Conservation (phyloP, 805 yeast species). For the Kodamaea laetipori region DNA sequence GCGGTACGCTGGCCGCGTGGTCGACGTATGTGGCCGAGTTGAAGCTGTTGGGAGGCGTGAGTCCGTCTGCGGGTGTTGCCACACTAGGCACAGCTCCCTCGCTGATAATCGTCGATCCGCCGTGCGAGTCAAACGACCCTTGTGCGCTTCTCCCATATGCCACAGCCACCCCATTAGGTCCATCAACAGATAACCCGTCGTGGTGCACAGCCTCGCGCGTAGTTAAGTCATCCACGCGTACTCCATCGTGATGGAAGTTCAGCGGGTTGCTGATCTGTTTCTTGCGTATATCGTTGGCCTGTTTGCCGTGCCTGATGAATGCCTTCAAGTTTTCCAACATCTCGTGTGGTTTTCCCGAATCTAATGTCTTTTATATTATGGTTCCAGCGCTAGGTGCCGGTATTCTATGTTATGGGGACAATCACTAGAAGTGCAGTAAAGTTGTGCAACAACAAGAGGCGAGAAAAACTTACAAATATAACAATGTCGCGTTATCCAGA, state of each 20-base stretch:
- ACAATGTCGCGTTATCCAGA: too few relatives aligned
- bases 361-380: too few relatives aligned
- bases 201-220: background rate
- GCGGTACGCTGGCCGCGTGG: conserved; percentile 2
- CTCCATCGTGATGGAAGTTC: conserved; percentile 7
- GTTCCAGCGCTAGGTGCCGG: too few relatives aligned
- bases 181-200: background rate
- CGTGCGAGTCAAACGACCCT: conserved; percentile 4
- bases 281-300: conserved; percentile 44
- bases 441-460: too few relatives aligned
- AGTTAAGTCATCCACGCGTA: background rate
- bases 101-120: conserved; percentile 6
- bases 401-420: too few relatives aligned
- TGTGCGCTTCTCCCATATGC: background rate
- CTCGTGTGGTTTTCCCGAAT: conserved; percentile 1
- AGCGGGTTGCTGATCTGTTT: conserved; percentile 13
- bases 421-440: too few relatives aligned
- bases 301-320: conserved; percentile 65
- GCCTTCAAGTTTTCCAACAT: conserved; percentile 53
- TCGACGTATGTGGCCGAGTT: conserved; percentile 1
- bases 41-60: conserved; percentile 9
- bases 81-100: conserved; percentile 3
- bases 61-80: background rate
- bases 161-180: too few relatives aligned
- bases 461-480: too few relatives aligned